A percentile compares a stretch with the other conserved stretches of the same genome.
Conservation (phyloP, 208 protist species). For the Trypanosoma rangeli region DNA sequence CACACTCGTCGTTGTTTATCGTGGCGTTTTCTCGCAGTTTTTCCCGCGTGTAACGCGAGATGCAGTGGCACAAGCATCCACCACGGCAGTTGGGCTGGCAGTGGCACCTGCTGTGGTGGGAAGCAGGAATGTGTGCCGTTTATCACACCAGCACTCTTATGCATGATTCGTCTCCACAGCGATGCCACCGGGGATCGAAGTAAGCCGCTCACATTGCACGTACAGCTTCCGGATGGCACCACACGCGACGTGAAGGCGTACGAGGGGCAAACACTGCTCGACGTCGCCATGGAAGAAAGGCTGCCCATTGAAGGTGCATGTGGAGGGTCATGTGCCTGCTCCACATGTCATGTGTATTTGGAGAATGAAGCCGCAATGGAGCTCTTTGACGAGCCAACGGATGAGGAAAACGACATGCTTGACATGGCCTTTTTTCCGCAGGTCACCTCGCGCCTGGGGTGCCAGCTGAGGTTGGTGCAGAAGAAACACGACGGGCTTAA, state of each 20-base stretch:
- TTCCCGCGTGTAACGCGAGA: not conserved
- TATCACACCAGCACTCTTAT: not conserved
- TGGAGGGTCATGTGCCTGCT: conserved; percentile 95
- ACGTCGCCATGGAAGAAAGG: conserved; percentile 92
- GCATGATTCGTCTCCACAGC: conserved; percentile 48
- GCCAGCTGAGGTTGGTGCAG: conserved; percentile 73
- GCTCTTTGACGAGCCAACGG: conserved; percentile 86
- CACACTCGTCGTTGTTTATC: not conserved
- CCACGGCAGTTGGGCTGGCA: not conserved
- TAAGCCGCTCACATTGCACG: conserved; percentile 60
- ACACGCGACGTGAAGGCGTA: conserved; percentile 63
- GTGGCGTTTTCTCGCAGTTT: not conserved
- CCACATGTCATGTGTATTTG: conserved; percentile 98
- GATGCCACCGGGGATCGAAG: conserved; percentile 46
- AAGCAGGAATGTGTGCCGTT: not conserved
- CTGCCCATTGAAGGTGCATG: conserved; percentile 97
- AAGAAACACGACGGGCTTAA: conserved; percentile 80
- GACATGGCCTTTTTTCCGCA: conserved; percentile 89
- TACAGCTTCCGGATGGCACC: conserved; percentile 60
- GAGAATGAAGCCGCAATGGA: conserved; percentile 82
- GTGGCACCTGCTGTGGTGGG: not conserved
- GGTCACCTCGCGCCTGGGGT: conserved; percentile 85
- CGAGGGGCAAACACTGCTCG: conserved; percentile 94
- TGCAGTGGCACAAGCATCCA: not conserved
- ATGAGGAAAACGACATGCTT: conserved; percentile 95